A percentile compares a stretch with the other conserved stretches of the same genome.
Conservation (phyloP, 371 early-diverging fungal genomes). For the Mortierella sp. region DNA sequence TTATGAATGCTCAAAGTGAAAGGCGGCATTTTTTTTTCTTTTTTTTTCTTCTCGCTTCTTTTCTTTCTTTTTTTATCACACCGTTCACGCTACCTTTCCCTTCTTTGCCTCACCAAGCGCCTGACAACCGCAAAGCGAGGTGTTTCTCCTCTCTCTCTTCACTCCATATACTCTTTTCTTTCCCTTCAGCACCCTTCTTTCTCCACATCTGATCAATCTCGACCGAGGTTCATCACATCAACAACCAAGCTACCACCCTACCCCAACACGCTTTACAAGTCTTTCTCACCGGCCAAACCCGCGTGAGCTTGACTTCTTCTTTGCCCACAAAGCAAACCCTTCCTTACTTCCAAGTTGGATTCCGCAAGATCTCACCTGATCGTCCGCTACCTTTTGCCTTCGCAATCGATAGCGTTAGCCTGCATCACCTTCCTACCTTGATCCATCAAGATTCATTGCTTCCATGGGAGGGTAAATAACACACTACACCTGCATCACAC, state of each 20-base stretch:
- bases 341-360: slow-evolving; percentile 44
- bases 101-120: slow-evolving; percentile 1
- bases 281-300: slow-evolving; percentile 29
- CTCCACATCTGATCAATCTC: slow-evolving; percentile 6
- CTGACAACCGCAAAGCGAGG: slow-evolving; percentile 3
- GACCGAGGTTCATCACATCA: neutral
- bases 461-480: slow-evolving; percentile 47
- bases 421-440: slow-evolving; percentile 23
- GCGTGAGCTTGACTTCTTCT: slow-evolving; percentile 32
- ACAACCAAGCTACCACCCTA: neutral
- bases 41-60: slow-evolving; percentile 4
- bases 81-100: neutral
- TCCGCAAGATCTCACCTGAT: slow-evolving; percentile 56
- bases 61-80: slow-evolving; percentile 9
- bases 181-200: neutral
- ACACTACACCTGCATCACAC: neutral
- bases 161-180: neutral
- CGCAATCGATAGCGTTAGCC: slow-evolving; percentile 52
- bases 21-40: neutral
- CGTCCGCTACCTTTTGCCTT: slow-evolving; percentile 57
- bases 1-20: neutral
- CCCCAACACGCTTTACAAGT: slow-evolving; percentile 15
- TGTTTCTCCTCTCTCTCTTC: neutral
- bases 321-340: slow-evolving; percentile 9
- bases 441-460: slow-evolving; percentile 33